Evolutionary conservation across 208 protist genomes (phyloP).

Genomic region (Acanthamoeba rhysodes): DNA sequence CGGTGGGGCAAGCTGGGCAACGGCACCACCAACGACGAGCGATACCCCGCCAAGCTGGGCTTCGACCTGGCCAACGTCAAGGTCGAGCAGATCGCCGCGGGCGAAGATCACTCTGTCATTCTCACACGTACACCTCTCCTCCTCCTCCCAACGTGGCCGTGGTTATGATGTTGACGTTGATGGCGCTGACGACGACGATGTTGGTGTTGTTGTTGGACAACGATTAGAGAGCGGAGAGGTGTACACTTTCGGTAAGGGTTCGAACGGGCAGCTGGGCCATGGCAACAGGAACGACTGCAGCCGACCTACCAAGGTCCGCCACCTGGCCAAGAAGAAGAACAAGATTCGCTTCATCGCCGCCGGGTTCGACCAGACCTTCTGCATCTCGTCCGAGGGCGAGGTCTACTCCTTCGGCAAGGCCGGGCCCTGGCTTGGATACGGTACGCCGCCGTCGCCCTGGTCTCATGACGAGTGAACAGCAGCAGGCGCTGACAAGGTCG

Average conservation of each 20-base stretch:
- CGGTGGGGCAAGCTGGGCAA: conserved; percentile 46
- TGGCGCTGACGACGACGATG: no score
- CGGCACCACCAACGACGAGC: neutral
- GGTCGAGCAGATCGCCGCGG: conserved; percentile 43
- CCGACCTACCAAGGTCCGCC: neutral
- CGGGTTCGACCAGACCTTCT: conserved; percentile 51
- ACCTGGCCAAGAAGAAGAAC: conserved; percentile 52
- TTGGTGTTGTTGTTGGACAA: neutral
- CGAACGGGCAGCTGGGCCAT: conserved; percentile 55
- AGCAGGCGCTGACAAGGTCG: no score
- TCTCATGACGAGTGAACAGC: no score
- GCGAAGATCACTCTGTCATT: conserved; percentile 15
- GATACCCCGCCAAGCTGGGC: neutral
- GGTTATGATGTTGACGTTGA: neutral
- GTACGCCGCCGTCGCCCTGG: no score
- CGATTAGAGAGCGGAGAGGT: conserved; percentile 34
- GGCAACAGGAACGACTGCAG: conserved; percentile 48
- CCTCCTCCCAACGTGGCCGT: no score
- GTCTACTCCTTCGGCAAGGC: conserved; percentile 70
- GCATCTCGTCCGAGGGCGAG: neutral
- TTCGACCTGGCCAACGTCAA: conserved; percentile 34
- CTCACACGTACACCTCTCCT: neutral
- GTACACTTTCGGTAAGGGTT: conserved; percentile 59
- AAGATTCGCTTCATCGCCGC: conserved; percentile 27
- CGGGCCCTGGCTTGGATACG: conserved; percentile 54